phyloP scores from a whole-genome alignment of 768 basidiomycete genomes.

The Tricholoma saponaceum region DNA sequence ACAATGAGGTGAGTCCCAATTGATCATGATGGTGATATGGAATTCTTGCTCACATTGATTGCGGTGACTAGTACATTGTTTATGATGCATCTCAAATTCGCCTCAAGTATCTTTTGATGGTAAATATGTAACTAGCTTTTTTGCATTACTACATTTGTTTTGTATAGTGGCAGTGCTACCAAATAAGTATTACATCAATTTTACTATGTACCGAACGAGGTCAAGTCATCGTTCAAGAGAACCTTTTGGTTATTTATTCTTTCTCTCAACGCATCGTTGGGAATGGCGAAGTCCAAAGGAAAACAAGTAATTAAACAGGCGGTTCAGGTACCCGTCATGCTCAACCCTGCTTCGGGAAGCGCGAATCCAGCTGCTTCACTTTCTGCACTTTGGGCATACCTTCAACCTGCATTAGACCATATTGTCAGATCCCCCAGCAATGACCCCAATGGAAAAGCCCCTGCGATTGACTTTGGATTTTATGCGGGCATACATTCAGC shows the following conservation, averaged over 20 bases:
- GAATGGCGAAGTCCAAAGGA: slow-evolving; percentile 25
- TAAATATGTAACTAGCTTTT: slow-evolving; percentile 33
- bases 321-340: slow-evolving; percentile 28
- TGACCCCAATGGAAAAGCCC: slow-evolving; percentile 52
- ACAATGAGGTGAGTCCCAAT: slow-evolving; percentile 48
- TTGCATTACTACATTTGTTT: no score
- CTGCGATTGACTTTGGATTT: slow-evolving; percentile 65
- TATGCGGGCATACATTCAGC: slow-evolving; percentile 79
- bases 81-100: slow-evolving; percentile 57
- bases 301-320: slow-evolving; percentile 19
- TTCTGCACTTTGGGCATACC: slow-evolving; percentile 69
- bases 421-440: slow-evolving; percentile 70
- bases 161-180: background rate
- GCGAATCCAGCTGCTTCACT: slow-evolving; percentile 73
- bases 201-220: background rate
- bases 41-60: background rate
- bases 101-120: slow-evolving; percentile 54
- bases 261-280: slow-evolving; percentile 3
- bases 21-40: background rate
- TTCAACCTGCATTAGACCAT: slow-evolving; percentile 72
- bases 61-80: slow-evolving; percentile 52
- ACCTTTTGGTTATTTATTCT: background rate
- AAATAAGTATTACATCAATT: no score
- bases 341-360: slow-evolving; percentile 57
- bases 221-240: background rate